These are phyloP conservation scores for Penicillium bialowiezense DNA, from an alignment of 495 filamentous ascomycete species.

Conservation along the genomic window DNA sequence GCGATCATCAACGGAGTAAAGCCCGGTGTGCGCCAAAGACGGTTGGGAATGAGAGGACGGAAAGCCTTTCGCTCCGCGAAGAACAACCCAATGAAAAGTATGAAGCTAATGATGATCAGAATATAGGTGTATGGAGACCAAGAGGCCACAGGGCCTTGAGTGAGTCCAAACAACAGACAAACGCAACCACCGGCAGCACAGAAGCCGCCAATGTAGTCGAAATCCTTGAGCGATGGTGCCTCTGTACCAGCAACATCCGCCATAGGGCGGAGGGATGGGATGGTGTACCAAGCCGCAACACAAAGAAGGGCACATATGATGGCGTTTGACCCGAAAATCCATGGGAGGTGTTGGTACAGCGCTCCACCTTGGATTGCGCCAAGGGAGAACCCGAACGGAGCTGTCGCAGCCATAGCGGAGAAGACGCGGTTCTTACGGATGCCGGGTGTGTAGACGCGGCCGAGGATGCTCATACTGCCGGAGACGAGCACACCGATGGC, in stretches of 20 bases:
- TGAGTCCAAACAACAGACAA: slow-evolving; percentile 27
- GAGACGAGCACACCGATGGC: slow-evolving; percentile 28
- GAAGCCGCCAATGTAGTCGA: slow-evolving; percentile 26
- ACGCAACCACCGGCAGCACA: slow-evolving; percentile 27
- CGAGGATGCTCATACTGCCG: slow-evolving; percentile 28
- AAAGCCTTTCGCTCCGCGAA: slow-evolving; percentile 22
- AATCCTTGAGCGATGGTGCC: slow-evolving; percentile 21
- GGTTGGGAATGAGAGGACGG: slow-evolving; percentile 25
- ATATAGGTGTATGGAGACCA: slow-evolving; percentile 30
- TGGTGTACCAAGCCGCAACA: slow-evolving; percentile 19
- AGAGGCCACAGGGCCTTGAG: slow-evolving; percentile 24
- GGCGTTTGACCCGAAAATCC: slow-evolving; percentile 31
- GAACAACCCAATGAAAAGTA: slow-evolving; percentile 22
- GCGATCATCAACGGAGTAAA: slow-evolving; percentile 41
- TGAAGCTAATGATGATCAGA: slow-evolving; percentile 18
- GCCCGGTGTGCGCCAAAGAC: slow-evolving; percentile 35
- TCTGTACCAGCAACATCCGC: slow-evolving; percentile 22
- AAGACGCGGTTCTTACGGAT: slow-evolving; percentile 31
- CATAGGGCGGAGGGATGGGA: slow-evolving; percentile 21
- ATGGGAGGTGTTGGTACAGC: slow-evolving; percentile 20
- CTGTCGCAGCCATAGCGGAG: slow-evolving; percentile 25
- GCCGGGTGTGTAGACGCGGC: slow-evolving; percentile 28
- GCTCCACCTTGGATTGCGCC: slow-evolving; percentile 27
- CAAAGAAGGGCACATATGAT: slow-evolving; percentile 20
- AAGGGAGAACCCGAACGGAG: slow-evolving; percentile 26